A percentile compares a stretch with the other conserved stretches of the same genome.
phyloP scores from a whole-genome alignment of 2,329 filamentous ascomycete species.

The Botrytis fragariae region DNA sequence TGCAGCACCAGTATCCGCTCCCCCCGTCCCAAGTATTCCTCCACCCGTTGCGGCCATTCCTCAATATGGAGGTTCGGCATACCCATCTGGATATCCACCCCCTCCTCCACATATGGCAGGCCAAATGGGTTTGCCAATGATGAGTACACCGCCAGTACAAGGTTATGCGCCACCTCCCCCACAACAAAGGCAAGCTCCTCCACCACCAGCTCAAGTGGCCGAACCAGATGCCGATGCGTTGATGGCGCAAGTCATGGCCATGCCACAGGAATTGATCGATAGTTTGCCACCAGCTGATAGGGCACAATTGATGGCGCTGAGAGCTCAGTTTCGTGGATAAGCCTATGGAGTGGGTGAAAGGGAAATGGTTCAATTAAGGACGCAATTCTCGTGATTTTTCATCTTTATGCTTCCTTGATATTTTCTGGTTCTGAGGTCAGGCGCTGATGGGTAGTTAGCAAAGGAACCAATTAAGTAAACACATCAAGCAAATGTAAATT shows the following conservation, averaged over 20 bases:
- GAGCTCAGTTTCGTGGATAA: conserved; percentile 42
- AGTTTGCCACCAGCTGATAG: conserved; percentile 72
- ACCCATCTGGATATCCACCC: conserved; percentile 41
- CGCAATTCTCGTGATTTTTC: not conserved
- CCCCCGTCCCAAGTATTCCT: conserved; percentile 33
- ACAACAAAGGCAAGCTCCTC: conserved; percentile 29
- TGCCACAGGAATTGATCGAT: conserved; percentile 79
- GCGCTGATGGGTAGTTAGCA: conserved; percentile 4
- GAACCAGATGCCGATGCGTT: conserved; percentile 66
- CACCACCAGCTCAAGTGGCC: conserved; percentile 45
- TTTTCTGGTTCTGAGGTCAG: conserved; percentile 4
- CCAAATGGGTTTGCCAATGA: conserved; percentile 39
- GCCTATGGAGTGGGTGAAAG: not conserved
- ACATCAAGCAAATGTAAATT: not conserved
- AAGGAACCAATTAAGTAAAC: not conserved
- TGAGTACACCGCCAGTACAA: conserved; percentile 47
- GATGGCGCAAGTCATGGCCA: conserved; percentile 75
- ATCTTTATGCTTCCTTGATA: not conserved
- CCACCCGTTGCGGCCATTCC: conserved; percentile 34
- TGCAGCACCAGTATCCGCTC: conserved; percentile 45
- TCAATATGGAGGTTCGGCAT: conserved; percentile 38
- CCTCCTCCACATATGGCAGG: conserved; percentile 42
- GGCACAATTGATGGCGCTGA: conserved; percentile 74
- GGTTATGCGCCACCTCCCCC: conserved; percentile 37
- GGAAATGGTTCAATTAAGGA: not conserved